phyloP scores from a whole-genome alignment of 2,329 filamentous ascomycete genomes.

The Knoxdaviesia proteae region DNA sequence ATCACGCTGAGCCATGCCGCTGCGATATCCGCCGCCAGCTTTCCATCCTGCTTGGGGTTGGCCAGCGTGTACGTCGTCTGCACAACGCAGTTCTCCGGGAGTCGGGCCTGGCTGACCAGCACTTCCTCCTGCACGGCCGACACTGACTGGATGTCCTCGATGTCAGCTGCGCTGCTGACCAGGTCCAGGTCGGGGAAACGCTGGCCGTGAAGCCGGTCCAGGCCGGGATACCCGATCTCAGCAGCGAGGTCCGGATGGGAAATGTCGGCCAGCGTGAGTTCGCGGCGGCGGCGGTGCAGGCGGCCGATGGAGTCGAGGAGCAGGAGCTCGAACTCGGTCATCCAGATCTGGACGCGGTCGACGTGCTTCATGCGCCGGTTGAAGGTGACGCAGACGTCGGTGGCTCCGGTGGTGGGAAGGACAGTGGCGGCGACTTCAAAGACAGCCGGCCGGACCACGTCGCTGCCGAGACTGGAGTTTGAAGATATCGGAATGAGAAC shows the following conservation, averaged over 20 bases:
- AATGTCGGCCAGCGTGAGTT: slow-evolving; percentile 28
- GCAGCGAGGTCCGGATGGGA: slow-evolving; percentile 15
- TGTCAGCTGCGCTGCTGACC: slow-evolving; percentile 16
- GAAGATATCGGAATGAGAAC: too few relatives aligned
- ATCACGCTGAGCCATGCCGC: too few relatives aligned
- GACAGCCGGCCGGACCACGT: slow-evolving; percentile 25
- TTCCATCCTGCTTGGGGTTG: too few relatives aligned
- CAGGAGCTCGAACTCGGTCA: slow-evolving; percentile 23
- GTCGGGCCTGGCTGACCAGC: slow-evolving; percentile 21
- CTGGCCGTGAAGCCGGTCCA: slow-evolving; percentile 21
- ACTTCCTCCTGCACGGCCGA: slow-evolving; percentile 27
- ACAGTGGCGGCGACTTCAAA: slow-evolving; percentile 29
- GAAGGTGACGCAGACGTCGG: slow-evolving; percentile 24
- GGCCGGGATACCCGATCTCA: slow-evolving; percentile 23
- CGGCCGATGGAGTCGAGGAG: slow-evolving; percentile 21
- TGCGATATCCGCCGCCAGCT: too few relatives aligned
- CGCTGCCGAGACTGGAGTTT: slow-evolving; percentile 21
- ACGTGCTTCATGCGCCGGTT: slow-evolving; percentile 19
- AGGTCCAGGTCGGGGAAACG: slow-evolving; percentile 19
- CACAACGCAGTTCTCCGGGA: slow-evolving; percentile 19
- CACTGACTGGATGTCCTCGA: slow-evolving; percentile 27
- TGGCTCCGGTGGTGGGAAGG: slow-evolving; percentile 16
- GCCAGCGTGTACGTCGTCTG: slow-evolving; percentile 9
- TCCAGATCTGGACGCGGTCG: slow-evolving; percentile 23
- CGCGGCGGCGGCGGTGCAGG: slow-evolving; percentile 19